phyloP scores from a whole-genome alignment of 2,329 filamentous ascomycete genomes.

The Knufia petricola region DNA sequence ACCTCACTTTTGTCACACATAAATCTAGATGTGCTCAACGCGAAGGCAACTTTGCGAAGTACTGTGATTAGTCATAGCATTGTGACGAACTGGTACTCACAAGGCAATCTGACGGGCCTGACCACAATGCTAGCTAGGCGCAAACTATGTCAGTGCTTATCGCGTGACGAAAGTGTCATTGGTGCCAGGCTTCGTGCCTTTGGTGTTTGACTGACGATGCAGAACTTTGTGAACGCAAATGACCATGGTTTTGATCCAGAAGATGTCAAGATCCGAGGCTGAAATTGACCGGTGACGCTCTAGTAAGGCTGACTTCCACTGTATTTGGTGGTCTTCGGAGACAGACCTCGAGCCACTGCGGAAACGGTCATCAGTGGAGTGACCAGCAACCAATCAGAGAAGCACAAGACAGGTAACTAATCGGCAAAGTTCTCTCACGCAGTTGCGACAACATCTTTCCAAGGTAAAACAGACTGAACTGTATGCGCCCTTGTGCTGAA shows the following conservation, averaged over 20 bases:
- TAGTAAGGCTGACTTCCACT: conserved; percentile 2
- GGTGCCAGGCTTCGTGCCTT: conserved; percentile 1
- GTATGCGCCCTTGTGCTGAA: conserved; percentile 1
- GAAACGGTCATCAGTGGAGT: not conserved
- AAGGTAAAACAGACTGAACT: not conserved
- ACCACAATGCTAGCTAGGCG: conserved; percentile 2
- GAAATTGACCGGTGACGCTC: not conserved
- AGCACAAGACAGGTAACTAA: not conserved
- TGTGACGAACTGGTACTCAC: conserved; percentile 1
- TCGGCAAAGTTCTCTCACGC: not conserved
- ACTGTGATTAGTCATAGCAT: conserved; percentile 1
- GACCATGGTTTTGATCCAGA: not conserved
- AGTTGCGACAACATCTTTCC: conserved; percentile 1
- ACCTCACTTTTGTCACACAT: not conserved
- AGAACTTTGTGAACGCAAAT: not conserved
- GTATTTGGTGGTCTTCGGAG: not conserved
- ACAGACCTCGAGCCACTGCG: conserved; percentile 1
- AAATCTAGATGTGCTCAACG: conserved; percentile 2
- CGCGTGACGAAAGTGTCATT: not conserved
- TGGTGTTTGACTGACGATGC: conserved; percentile 2
- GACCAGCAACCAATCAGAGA: not conserved
- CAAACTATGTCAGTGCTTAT: not conserved
- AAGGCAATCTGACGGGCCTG: not conserved
- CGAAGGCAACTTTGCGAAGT: not conserved
- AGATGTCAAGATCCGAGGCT: conserved; percentile 1